Evolutionary conservation across 208 protist genomes (phyloP), one percentile per base, ranked within the genome.

Genomic region (Trypanosomatidae sp.): DNA sequence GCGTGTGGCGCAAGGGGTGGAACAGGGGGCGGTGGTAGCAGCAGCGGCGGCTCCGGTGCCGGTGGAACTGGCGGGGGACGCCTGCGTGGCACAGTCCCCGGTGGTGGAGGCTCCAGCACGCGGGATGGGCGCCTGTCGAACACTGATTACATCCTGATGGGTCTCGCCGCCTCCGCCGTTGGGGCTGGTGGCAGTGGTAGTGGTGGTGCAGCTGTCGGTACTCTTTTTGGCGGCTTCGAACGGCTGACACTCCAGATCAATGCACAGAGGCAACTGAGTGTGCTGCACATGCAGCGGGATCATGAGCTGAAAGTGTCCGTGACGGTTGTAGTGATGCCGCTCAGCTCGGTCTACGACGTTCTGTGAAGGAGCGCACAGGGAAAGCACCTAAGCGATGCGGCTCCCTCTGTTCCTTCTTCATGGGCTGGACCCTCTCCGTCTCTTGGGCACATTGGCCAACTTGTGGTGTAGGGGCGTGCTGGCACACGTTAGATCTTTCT

Each of bases 241-340:
- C 80, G 88, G 6, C 65, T 96, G 55, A 83, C 87, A 36, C 73
- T 96, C 65, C 86, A 90, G 73, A 80, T 96, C 50, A 96, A 96
- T 64, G 80, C 77, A 12, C 77, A 75, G 60, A 62, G 78, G 46
- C 88, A 94, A 72, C 82, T 96, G 13, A 90, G 90, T 66, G 87
- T 96, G 17, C 64, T 92, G 28, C 89, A 94, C 83, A 85, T 71
- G 69, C 78, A 86, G 56, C 80, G 83, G 12, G 86, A 93, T 50
- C 76, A 87, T 65, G 82, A 91, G 50, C 70, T 87, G 53, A 81
- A 83, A 71, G 91, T 87, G n/a, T 88, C 81, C 1, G 91, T 93
- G 65, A 91, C 80, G 6, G 73, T 94, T 28, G 86, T 93, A 0
- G 77, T 94, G 12, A 84, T 84, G 65, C 82, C 91, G 33, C 69